Evolutionary conservation across 495 filamentous ascomycete genomes (phyloP), one percentile per base, ranked within the genome.

Genomic region (Pyrenula massariospora): DNA sequence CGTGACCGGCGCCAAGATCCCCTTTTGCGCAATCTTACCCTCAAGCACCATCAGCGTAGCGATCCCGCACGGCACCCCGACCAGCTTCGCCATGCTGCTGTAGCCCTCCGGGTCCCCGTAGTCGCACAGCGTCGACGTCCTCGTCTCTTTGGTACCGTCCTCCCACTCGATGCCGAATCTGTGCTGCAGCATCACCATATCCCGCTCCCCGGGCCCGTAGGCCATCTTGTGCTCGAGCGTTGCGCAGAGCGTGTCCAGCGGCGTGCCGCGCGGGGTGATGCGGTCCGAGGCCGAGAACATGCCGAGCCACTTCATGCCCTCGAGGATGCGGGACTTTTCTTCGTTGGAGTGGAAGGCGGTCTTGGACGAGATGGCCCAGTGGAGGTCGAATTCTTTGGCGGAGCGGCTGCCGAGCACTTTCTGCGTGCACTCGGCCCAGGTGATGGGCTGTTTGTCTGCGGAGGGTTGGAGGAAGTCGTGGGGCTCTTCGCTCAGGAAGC

Each of bases 151-250:
- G 72, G 8, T 52, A 10, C 22, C 10, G 20, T 20, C 19, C 56
- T 66, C 74, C 66, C 85, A 70, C 77, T 96, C 87, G 63, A 96
- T 88, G 67, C 85, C 85, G 68, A 96, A 96, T 68, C 86, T 89
- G 79, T 98, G 93, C 74, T 94, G 89, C 47, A 96, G 81, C 80
- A 93, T 88, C 55, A 84, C 82, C 53, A 95, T 73, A 65, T 94
- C 90, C 47, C 92, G 83, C 83, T 96, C 93, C 42, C 79, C 84
- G 56, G 84, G 77, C 61, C 78, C 88, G 68, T 84, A 96, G 67
- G 86, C 79, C 89, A 96, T 95, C 80, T 95, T 95, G 74, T 86
- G 68, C 73, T 95, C 91, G 12, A 96, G 79, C 19, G 84, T 86
- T 25, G 90, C 91, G 70, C 92, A 96, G 20, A 98, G 81, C 20